Percentiles rank a stretch among this genome's conserved stretches.
phyloP scores from a whole-genome alignment of 176 grass and related monocot genomes.

The Triticum turgidum region DNA sequence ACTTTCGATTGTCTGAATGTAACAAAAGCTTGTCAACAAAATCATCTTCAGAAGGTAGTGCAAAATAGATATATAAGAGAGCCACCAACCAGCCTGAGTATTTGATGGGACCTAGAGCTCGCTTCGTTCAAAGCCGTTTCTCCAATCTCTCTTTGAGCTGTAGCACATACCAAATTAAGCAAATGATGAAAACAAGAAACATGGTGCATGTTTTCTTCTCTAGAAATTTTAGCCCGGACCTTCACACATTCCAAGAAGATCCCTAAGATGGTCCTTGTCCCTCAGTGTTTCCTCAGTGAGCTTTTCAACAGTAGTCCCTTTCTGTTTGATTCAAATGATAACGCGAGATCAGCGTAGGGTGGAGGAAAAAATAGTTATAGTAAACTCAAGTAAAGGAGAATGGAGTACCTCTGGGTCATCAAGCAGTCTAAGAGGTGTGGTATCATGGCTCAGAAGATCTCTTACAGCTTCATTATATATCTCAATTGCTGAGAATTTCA shows the following conservation, averaged over 20 bases:
- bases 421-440: constrained; percentile 81
- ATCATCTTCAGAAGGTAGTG: neutral
- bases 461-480: constrained; percentile 98
- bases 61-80: constrained; percentile 9
- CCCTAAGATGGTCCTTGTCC: constrained; percentile 67
- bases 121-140: constrained; percentile 93
- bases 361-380: neutral
- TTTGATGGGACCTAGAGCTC: constrained; percentile 98
- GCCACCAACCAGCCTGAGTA: constrained; percentile 85
- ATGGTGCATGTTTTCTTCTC: neutral
- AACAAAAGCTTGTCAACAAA: constrained; percentile 23
- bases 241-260: constrained; percentile 80
- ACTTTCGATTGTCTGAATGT: constrained; percentile 89
- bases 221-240: constrained; percentile 41
- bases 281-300: constrained; percentile 84
- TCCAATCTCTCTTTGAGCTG: constrained; percentile 92
- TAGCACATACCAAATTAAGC: constrained; percentile 25
- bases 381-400: constrained; percentile 33
- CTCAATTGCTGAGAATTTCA: constrained; percentile 95
- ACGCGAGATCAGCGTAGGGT: constrained; percentile 22
- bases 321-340: constrained; percentile 54
- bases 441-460: constrained; percentile 78
- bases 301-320: constrained; percentile 88
- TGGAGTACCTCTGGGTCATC: constrained; percentile 88
- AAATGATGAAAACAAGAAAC: constrained; percentile 18